phyloP scores from a whole-genome alignment of 306 rosid genomes.

The Benincasa hispida region DNA sequence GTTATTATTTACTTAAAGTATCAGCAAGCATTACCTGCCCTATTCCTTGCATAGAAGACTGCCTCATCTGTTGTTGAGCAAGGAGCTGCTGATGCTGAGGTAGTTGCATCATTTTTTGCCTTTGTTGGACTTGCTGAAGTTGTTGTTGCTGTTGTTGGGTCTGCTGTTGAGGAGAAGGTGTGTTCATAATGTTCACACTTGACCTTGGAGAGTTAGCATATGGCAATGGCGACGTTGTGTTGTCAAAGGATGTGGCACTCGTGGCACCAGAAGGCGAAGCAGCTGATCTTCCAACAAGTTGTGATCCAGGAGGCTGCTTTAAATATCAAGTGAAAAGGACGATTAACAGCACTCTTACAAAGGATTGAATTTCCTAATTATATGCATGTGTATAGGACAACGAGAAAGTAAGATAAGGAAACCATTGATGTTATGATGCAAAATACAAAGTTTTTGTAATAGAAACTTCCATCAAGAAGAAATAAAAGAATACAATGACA shows the following conservation, averaged over 20 bases:
- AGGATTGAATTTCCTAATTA: neutral
- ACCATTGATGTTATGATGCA: constrained; percentile 1
- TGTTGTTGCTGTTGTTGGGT: constrained; percentile 54
- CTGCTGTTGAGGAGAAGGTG: constrained; percentile 84
- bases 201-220: constrained; percentile 97
- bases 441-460: neutral
- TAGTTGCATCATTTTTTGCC: constrained; percentile 66
- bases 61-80: constrained; percentile 81
- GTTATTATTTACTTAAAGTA: neutral
- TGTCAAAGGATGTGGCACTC: constrained; percentile 59
- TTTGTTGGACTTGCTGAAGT: constrained; percentile 45
- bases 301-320: constrained; percentile 65
- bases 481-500: too few species aligned
- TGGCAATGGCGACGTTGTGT: constrained; percentile 66
- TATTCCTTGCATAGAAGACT: constrained; percentile 73
- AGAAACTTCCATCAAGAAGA: too few species aligned
- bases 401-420: neutral
- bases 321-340: constrained; percentile 8
- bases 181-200: constrained; percentile 60
- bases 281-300: constrained; percentile 84
- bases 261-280: constrained; percentile 78
- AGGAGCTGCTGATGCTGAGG: constrained; percentile 77
- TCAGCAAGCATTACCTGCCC: constrained; percentile 42
- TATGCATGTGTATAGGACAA: neutral
- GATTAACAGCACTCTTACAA: neutral